A percentile compares a stretch with the other conserved stretches of the same genome.
phyloP scores from a whole-genome alignment of 805 yeast species.

The Metschnikowia similis region DNA sequence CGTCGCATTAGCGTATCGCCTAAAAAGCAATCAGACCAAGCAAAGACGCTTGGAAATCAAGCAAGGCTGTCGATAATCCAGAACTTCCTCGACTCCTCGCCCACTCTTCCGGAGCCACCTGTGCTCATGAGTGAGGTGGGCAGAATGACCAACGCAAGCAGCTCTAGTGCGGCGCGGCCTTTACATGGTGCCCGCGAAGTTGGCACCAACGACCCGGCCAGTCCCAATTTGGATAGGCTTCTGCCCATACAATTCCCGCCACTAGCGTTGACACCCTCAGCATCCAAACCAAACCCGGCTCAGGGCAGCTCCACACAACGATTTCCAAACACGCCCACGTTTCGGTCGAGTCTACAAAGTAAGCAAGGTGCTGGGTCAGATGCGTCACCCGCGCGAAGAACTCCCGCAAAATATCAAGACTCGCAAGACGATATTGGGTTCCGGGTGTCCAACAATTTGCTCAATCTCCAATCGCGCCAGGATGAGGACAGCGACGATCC shows the following conservation, averaged over 20 bases:
- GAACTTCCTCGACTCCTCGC: conserved; percentile 37
- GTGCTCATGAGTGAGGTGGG: conserved; percentile 35
- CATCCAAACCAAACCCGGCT: background rate
- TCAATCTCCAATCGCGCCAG: background rate
- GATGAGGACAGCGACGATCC: conserved; percentile 15
- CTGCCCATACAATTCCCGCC: conserved; percentile 13
- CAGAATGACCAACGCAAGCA: conserved; percentile 10
- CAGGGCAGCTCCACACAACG: conserved; percentile 7
- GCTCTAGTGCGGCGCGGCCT: conserved; percentile 11
- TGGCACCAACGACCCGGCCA: conserved; percentile 5
- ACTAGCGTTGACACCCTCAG: conserved; percentile 8
- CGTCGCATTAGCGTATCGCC: conserved; percentile 10
- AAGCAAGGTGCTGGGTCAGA: conserved; percentile 1
- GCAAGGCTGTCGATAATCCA: conserved; percentile 30
- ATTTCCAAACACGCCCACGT: conserved; percentile 11
- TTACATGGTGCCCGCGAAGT: background rate
- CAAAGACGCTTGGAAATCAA: conserved; percentile 25
- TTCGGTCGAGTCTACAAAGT: conserved; percentile 5
- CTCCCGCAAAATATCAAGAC: background rate
- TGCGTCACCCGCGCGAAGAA: conserved; percentile 8
- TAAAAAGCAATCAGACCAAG: background rate
- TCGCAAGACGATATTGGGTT: conserved; percentile 9
- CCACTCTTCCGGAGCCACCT: conserved; percentile 43
- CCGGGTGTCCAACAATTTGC: conserved; percentile 1
- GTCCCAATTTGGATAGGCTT: conserved; percentile 12